Percentiles rank a stretch among this genome's conserved stretches.
Evolutionary conservation across 208 protist species (phyloP).

Genomic region (Acanthamoeba healyi): DNA sequence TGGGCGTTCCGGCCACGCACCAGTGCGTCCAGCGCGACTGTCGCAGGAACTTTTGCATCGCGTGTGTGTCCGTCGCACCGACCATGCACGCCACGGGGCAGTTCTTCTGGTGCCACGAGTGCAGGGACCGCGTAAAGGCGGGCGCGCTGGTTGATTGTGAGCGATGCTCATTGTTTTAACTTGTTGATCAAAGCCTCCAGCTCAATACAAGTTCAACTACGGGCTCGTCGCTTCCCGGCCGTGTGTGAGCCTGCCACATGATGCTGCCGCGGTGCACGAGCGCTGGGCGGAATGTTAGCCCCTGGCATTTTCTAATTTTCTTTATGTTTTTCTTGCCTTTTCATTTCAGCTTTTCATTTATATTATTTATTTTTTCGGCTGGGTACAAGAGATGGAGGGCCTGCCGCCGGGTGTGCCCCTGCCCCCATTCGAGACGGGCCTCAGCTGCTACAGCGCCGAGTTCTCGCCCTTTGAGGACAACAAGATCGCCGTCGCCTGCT

Average conservation of each 20-base stretch:
- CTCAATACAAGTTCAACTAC: no score
- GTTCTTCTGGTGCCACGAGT: constrained; percentile 25
- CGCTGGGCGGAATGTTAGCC: no score
- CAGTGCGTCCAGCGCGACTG: constrained; percentile 2
- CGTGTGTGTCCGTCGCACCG: neutral
- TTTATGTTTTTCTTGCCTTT: no score
- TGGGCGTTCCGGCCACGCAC: neutral
- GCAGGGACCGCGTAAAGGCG: constrained; percentile 1
- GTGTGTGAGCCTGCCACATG: no score
- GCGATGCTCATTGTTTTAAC: neutral
- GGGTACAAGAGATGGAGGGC: neutral
- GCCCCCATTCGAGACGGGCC: constrained; percentile 45
- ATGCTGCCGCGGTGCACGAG: no score
- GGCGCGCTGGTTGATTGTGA: neutral
- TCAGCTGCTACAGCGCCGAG: constrained; percentile 66
- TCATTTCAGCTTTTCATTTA: no score
- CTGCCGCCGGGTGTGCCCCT: neutral
- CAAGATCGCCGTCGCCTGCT: constrained; percentile 82
- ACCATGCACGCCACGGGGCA: neutral
- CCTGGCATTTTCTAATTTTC: no score
- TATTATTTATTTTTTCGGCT: no score
- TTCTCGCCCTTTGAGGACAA: constrained; percentile 86
- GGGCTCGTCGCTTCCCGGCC: no score
- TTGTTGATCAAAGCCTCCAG: neutral
- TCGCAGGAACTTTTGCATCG: constrained; percentile 17